Conservation (phyloP, 169 alveolate species). For the Ichthyophthirius multifiliis region DNA sequence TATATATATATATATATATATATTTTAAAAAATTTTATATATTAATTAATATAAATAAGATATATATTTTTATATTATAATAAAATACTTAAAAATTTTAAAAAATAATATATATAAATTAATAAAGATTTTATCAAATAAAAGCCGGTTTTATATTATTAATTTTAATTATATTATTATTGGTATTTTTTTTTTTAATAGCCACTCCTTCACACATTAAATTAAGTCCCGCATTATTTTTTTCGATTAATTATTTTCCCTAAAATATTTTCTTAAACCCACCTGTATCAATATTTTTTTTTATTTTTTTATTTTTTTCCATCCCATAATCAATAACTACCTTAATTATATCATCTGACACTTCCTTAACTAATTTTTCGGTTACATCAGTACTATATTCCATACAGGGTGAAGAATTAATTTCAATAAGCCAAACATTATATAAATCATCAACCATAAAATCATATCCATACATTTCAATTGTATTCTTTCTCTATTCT, state of each 20-base stretch:
- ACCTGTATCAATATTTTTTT: slow-evolving; percentile 76
- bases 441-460: slow-evolving; percentile 75
- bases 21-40: too few relatives aligned
- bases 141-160: background rate
- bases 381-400: slow-evolving; percentile 63
- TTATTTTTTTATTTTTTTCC: slow-evolving; percentile 45
- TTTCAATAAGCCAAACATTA: slow-evolving; percentile 74
- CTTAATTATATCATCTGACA: slow-evolving; percentile 47
- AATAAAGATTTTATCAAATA: background rate
- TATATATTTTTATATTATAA: too few relatives aligned
- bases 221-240: slow-evolving; percentile 36
- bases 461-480: slow-evolving; percentile 83
- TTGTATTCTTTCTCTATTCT: slow-evolving; percentile 54
- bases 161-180: background rate
- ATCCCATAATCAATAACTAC: slow-evolving; percentile 72
- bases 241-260: slow-evolving; percentile 44
- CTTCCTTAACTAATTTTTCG: slow-evolving; percentile 30
- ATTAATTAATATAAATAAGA: too few relatives aligned
- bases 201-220: slow-evolving; percentile 23
- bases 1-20: too few relatives aligned
- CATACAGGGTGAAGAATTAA: slow-evolving; percentile 78
- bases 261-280: slow-evolving; percentile 65
- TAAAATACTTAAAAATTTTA: too few relatives aligned
- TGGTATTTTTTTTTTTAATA: background rate
- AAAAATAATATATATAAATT: too few relatives aligned